Conservation (phyloP, 2,329 filamentous ascomycete genomes). For the Fusarium longipes region DNA sequence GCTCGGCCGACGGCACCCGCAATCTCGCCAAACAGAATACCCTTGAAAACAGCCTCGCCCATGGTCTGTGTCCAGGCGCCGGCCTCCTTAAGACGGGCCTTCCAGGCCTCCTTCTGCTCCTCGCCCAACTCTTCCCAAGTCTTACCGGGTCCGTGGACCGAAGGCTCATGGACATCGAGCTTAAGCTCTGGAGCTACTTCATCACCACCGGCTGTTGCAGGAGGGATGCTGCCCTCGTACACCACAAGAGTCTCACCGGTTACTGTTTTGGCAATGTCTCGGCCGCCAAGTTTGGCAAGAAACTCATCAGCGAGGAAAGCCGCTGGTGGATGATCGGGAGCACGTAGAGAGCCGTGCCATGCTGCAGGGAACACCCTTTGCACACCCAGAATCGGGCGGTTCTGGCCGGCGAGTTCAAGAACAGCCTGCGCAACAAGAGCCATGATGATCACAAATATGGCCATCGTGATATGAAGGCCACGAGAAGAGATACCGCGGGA, state of each 20-base stretch:
- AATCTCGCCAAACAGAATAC: slow-evolving; percentile 80
- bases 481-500: slow-evolving; percentile 63
- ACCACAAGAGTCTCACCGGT: slow-evolving; percentile 56
- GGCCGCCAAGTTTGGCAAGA: slow-evolving; percentile 53
- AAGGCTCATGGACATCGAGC: slow-evolving; percentile 60
- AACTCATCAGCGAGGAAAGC: slow-evolving; percentile 49
- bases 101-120: slow-evolving; percentile 75
- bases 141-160: slow-evolving; percentile 64
- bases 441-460: slow-evolving; percentile 69
- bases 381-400: slow-evolving; percentile 67
- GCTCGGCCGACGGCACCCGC: slow-evolving; percentile 69
- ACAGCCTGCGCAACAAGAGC: slow-evolving; percentile 72
- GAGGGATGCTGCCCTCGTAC: slow-evolving; percentile 43
- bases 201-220: slow-evolving; percentile 34
- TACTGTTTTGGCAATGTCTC: slow-evolving; percentile 44
- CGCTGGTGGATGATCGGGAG: slow-evolving; percentile 42
- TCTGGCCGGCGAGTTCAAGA: slow-evolving; percentile 70
- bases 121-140: slow-evolving; percentile 77
- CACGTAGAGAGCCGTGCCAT: slow-evolving; percentile 52
- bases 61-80: slow-evolving; percentile 84
- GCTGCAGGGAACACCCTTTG: slow-evolving; percentile 64
- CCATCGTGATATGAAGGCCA: slow-evolving; percentile 64
- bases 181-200: slow-evolving; percentile 47
- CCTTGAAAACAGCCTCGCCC: slow-evolving; percentile 80
- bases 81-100: slow-evolving; percentile 71